Base-by-base conservation (phyloP, 2,329 filamentous ascomycete genomes). In the Bipolaris oryzae region DNA sequence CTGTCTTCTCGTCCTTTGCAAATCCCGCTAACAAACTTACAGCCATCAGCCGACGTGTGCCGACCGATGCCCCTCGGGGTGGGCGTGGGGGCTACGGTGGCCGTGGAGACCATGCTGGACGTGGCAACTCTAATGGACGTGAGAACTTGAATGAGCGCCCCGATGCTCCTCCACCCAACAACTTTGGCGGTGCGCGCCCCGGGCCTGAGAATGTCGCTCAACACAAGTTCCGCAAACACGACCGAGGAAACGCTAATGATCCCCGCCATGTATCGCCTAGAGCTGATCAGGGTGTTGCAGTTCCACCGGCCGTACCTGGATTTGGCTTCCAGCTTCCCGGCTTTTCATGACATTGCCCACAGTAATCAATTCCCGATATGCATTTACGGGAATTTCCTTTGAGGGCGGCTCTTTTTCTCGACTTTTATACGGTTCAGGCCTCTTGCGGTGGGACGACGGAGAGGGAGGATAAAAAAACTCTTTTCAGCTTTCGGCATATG, bases 231-330 rank as follows among this genome's bases (percentile, higher is more conserved):
- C 73, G 69, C 58, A 72, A 73, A 57, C 66, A 68, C 45, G 66
- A 74, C 11, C 66, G 60, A 23, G 62, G 64, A 25, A 49, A 62
- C 7, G 46, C 52, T 11, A 66, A 70, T n/a, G 68, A 75, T 35
- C 62, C 68, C 38, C 74, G 74, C 28, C 74, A 74, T 39, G 66
- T 72, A 18, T 73, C 70, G 7, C 74, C 73, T 9, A 67, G 72
- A 20, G 61, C 68, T 5, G 74, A 76, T 31, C 69, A 67, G 58
- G 79, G 78, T 47, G 78, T 84, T 25, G 82, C 78, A 7, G 82
- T 84, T 2, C 79, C 83, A 3, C 82, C 82, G 13, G 78, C 82
- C 6, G 81, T 85, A 5, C 82, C 82, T 42, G 80, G 81, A 3
- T 85, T 85, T 58, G 82, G 82, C 7, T 85, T 84, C 66, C 81